Evolutionary conservation across 345 rosid species (phyloP).

Genomic region (Rhizophora apiculata): DNA sequence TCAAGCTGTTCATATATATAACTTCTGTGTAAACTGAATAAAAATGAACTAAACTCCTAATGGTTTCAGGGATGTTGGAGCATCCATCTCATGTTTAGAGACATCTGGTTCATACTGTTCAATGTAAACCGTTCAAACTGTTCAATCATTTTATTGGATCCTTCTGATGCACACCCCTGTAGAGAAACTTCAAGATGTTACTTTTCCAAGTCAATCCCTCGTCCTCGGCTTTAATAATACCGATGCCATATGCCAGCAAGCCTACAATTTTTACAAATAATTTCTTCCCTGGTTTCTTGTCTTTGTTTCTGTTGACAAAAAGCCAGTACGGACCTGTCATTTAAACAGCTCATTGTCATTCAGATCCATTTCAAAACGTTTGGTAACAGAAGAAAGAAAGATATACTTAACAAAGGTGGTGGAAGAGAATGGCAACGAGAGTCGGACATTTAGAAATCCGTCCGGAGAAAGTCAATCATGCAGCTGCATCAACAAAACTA

Average conservation of each 20-base stretch:
- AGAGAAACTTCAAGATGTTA: constrained; percentile 11
- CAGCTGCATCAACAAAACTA: too few relatives aligned
- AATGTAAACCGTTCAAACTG: constrained; percentile 62
- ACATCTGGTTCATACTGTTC: constrained; percentile 82
- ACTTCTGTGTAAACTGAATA: too few relatives aligned
- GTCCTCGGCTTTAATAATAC: not conserved
- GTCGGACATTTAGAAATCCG: too few relatives aligned
- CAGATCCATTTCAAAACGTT: not conserved
- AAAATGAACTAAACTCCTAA: constrained; percentile 51
- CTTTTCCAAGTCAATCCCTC: constrained; percentile 4
- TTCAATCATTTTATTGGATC: constrained; percentile 80
- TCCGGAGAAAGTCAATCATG: too few relatives aligned
- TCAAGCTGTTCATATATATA: constrained; percentile 52
- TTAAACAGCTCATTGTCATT: not conserved
- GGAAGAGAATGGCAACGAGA: not conserved
- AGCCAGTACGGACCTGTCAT: constrained; percentile 84
- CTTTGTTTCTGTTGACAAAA: constrained; percentile 73
- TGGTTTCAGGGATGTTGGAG: constrained; percentile 79
- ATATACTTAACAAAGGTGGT: not conserved
- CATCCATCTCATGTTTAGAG: constrained; percentile 84
- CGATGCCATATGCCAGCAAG: not conserved
- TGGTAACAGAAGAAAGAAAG: not conserved
- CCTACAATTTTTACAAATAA: not conserved
- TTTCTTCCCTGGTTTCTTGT: constrained; percentile 31
- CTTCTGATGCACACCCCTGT: constrained; percentile 93